Percentiles rank a stretch among this genome's conserved stretches.
Conservation (phyloP, 108 stramenopile species). For the Phaeodactylum tricornutum region DNA sequence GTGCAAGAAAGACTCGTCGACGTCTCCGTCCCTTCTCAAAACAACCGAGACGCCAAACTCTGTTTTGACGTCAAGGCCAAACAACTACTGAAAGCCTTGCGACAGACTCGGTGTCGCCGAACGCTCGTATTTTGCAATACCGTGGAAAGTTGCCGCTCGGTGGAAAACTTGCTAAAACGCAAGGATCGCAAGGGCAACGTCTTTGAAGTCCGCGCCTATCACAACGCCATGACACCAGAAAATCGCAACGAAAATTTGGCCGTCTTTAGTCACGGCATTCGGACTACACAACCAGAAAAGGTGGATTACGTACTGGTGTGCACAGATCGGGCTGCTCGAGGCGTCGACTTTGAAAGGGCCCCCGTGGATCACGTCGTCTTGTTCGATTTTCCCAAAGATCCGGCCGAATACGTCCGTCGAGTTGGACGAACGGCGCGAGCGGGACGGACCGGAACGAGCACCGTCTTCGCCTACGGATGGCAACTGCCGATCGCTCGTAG, state of each 20-base stretch:
- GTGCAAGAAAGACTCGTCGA: conserved; percentile 77
- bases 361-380: conserved; percentile 88
- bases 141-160: conserved; percentile 82
- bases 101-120: conserved; percentile 52
- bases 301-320: conserved; percentile 75
- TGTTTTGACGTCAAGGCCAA: conserved; percentile 81
- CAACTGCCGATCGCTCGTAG: conserved; percentile 73
- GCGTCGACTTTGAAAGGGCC: conserved; percentile 85
- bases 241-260: conserved; percentile 43
- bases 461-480: conserved; percentile 83
- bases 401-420: conserved; percentile 86
- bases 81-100: conserved; percentile 67
- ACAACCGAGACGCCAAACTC: conserved; percentile 45
- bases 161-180: conserved; percentile 84
- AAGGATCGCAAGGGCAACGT: conserved; percentile 55
- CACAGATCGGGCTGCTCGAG: conserved; percentile 94
- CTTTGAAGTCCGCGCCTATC: conserved; percentile 60
- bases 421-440: conserved; percentile 90
- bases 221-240: conserved; percentile 80
- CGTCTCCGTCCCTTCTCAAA: conserved; percentile 63
- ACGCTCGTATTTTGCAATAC: conserved; percentile 97
- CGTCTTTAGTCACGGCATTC: conserved; percentile 40
- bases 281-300: conserved; percentile 17
- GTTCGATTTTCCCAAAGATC: conserved; percentile 92
- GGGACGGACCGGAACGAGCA: conserved; percentile 76